Evolutionary conservation across 352 stramenopile genomes (phyloP).

Genomic region (Thraustochytrium sp.): DNA sequence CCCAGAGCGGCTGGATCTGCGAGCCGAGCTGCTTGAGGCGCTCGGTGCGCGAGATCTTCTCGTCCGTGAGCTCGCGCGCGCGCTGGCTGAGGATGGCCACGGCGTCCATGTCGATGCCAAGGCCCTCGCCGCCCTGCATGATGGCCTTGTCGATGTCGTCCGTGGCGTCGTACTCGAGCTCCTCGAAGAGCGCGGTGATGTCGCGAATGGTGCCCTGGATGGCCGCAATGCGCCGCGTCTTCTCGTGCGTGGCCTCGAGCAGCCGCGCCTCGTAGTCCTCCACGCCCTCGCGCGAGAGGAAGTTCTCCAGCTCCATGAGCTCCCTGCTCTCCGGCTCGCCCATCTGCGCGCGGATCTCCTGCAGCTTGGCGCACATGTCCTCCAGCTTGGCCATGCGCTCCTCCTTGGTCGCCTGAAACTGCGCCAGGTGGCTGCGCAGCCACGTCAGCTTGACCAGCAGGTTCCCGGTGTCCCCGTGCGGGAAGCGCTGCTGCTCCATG

Average conservation of each 20-base stretch:
- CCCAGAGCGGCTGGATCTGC: conserved; percentile 42
- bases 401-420: conserved; percentile 13
- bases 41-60: conserved; percentile 35
- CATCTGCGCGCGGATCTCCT: conserved; percentile 24
- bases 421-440: conserved; percentile 18
- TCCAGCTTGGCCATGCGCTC: conserved; percentile 25
- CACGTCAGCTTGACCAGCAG: conserved; percentile 37
- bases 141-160: conserved; percentile 31
- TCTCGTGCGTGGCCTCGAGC: not conserved
- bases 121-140: conserved; percentile 15
- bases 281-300: conserved; percentile 11
- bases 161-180: conserved; percentile 28
- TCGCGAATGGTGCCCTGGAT: conserved; percentile 35
- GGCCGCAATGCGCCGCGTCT: conserved; percentile 22
- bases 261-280: conserved; percentile 20
- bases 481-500: conserved; percentile 34
- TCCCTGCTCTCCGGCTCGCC: not conserved
- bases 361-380: conserved; percentile 7
- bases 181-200: conserved; percentile 35
- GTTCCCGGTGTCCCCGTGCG: conserved; percentile 10
- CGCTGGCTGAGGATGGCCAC: conserved; percentile 9
- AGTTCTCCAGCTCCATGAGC: not conserved
- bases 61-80: conserved; percentile 31
- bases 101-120: conserved; percentile 34
- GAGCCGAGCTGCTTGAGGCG: conserved; percentile 34